Base-by-base conservation (phyloP, 441 rosid species). In the Jatropha podagrica region DNA sequence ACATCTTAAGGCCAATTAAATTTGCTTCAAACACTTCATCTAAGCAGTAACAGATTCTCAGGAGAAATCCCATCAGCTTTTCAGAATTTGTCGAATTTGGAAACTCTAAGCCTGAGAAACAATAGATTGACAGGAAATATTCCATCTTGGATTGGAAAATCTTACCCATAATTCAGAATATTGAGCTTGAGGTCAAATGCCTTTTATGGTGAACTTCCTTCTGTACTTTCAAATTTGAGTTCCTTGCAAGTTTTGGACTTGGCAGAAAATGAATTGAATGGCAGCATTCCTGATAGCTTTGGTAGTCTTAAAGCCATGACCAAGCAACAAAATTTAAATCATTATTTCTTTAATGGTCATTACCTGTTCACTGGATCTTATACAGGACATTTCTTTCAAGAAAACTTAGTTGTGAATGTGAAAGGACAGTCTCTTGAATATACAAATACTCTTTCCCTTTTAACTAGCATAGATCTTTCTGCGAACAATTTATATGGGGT, bases 381-480 rank as follows among this genome's bases (percentile, higher is more conserved):
- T 48, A 2, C 56, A 52, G 4, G 6, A 52, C 56, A 15, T 52
- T 52, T 59, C 70, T 86, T 18, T 18, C 80, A 81, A 74, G 87
- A 87, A 77, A 87, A 68, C 61, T 75, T 74, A 48, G 67, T 63
- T n/a, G 60, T 87, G 69, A 82, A 46, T 32, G 65, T n/a, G 13
- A 73, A 85, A 79, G 73, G 79, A 27, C 85, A 52, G 56, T 4
- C 13, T 52, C 56, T 73, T 82, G 44, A 82, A 85, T 86, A 76
- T 76, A 82, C 86, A 79, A 85, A 81, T 65, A 83, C 75, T n/a
- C 86, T 88, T 69, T 82, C 87, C 49, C 86, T 86, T 10, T 76
- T 88, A 52, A 86, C 78, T 5, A 54, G 83, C 86, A 79, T 83
- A 46, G 85, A 86, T 73, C 84, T 83, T 7, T 83, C 85, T 0